phyloP scores from a whole-genome alignment of 106 monocot species.

The Apostasia shenzhenica region DNA sequence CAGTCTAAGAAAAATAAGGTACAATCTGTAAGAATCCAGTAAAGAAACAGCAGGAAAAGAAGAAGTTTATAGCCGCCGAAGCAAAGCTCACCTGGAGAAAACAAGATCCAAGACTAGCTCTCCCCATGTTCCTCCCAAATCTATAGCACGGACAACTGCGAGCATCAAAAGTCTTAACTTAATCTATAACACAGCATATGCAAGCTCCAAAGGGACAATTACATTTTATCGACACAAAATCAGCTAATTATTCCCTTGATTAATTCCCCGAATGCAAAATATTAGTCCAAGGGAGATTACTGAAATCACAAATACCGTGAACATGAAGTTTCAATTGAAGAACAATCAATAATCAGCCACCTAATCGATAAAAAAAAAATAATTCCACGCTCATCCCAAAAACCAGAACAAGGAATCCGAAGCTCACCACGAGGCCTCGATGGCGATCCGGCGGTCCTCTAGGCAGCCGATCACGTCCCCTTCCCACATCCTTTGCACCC shows the following conservation, averaged over 20 bases:
- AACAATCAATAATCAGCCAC: slow-evolving; percentile 2
- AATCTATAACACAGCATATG: not conserved
- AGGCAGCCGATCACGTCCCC: slow-evolving; percentile 70
- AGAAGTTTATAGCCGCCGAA: not conserved
- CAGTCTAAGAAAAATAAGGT: too few species aligned
- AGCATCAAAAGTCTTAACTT: slow-evolving; percentile 9
- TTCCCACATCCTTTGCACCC: slow-evolving; percentile 95
- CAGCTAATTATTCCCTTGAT: not conserved
- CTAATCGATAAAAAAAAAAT: not conserved
- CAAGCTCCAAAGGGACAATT: not conserved
- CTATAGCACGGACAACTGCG: slow-evolving; percentile 85
- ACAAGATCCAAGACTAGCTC: slow-evolving; percentile 68
- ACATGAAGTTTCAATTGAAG: not conserved
- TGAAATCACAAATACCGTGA: not conserved
- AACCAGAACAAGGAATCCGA: not conserved
- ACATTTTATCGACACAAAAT: not conserved
- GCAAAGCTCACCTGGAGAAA: slow-evolving; percentile 56
- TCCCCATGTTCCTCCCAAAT: slow-evolving; percentile 81
- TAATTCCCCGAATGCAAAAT: too few species aligned
- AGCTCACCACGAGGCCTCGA: slow-evolving; percentile 65
- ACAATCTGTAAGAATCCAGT: too few species aligned
- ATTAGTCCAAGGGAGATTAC: not conserved
- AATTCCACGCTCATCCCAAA: not conserved
- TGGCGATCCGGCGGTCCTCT: slow-evolving; percentile 62
- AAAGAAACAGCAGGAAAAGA: not conserved